Base-by-base conservation (phyloP, 371 early-diverging fungal species). In the Mycotypha africana region DNA sequence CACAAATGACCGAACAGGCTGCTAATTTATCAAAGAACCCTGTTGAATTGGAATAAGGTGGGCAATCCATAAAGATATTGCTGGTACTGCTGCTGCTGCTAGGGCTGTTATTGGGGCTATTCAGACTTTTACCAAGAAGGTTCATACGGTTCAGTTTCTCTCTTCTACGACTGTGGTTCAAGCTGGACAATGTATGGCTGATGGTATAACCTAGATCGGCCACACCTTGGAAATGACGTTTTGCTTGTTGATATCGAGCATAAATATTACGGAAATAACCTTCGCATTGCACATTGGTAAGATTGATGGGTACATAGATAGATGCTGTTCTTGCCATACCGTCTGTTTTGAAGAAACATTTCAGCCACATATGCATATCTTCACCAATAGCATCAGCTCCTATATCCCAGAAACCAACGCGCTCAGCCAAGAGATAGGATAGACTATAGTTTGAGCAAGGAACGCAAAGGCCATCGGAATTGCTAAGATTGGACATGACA, bases 281-380 rank as follows among this genome's bases (percentile, higher is more conserved):
- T 16, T 52, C 46, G n/a, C 65, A 82, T 52, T 86, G 84, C 7
- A 89, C 84, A 57, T 87, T 86, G 57, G 84, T 82, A 22, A 77
- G 61, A 24, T 85, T 86, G 53, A 85, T 82, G 12, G 90, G 90
- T 0, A 85, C 83, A 49, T 67, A 84, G 57, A 89, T 84, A 16
- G 85, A 74, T 20, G 72, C 78, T 40, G 79, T 76, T 38, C 78
- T 74, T n/a, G 80, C 77, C 16, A 63, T 59, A 20, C 85, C 86
- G 49, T 76, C 70, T 34, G 87, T 85, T 49, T 77, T 74, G 60
- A 84, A 86, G 60, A 84, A 89, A 53, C 84, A 85, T 63, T 88
- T 88, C 17, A 89, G 69, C 74, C 78, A 81, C 89, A 89, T 89
- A 63, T 89, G 90, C 81, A 89, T 78, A 58, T 89, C 90, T 54